Conservation (phyloP, 257 asterid species). For the Solanum paucissectum region DNA sequence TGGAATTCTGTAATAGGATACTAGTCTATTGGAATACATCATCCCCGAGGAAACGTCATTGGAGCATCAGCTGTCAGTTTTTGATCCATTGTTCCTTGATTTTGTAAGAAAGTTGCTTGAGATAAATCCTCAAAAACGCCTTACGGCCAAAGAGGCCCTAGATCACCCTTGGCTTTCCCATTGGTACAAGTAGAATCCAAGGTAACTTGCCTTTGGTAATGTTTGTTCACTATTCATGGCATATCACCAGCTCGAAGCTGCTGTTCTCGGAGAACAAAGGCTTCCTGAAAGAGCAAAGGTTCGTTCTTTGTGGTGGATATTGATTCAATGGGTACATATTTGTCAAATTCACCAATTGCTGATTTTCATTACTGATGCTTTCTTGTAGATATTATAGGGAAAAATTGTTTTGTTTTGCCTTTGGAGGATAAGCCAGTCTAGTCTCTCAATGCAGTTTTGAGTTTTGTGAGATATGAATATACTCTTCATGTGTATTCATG, state of each 20-base stretch:
- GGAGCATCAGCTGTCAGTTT: slow-evolving; percentile 59
- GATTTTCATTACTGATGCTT: neutral
- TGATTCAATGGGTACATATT: neutral
- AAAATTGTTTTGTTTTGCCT: neutral
- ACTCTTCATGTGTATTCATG: neutral
- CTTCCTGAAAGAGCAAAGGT: neutral
- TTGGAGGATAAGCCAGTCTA: neutral
- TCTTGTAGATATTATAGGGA: neutral
- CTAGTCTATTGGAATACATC: slow-evolving; percentile 54
- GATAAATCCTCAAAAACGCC: slow-evolving; percentile 64
- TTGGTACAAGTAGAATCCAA: slow-evolving; percentile 4
- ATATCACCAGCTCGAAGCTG: neutral
- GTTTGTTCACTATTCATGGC: neutral
- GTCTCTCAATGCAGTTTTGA: neutral
- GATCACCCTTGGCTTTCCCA: slow-evolving; percentile 74
- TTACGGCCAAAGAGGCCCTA: slow-evolving; percentile 61
- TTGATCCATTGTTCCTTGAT: slow-evolving; percentile 45
- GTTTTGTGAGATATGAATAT: neutral
- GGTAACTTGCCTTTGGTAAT: neutral
- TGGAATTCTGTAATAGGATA: slow-evolving; percentile 29
- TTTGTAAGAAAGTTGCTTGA: slow-evolving; percentile 56
- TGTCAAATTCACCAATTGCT: neutral
- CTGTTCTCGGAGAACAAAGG: neutral
- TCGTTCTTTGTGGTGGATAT: neutral
- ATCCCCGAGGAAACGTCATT: slow-evolving; percentile 55